Conservation (phyloP, 2,329 filamentous ascomycete species). For the Colletotrichum chlorophyti region DNA sequence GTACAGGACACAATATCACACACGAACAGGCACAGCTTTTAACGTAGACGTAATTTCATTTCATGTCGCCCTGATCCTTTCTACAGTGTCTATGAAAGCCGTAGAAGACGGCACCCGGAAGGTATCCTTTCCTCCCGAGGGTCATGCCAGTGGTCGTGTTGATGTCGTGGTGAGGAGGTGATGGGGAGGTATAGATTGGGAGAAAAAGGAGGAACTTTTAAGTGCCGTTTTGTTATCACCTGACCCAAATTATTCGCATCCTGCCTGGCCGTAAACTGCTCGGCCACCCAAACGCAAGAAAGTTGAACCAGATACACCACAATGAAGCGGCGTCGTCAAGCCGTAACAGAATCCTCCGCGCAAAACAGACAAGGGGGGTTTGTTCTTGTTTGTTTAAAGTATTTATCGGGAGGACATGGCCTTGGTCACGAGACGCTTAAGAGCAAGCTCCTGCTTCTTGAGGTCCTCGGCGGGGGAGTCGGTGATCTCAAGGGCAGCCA, state of each 20-base stretch:
- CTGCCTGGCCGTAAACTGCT: constrained; percentile 28
- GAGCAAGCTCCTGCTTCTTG: constrained; percentile 99
- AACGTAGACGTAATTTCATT: constrained; percentile 32
- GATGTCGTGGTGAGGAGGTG: constrained; percentile 15
- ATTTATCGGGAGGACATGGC: constrained; percentile 90
- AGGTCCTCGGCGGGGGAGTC: constrained; percentile 91
- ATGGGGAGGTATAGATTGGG: constrained; percentile 25
- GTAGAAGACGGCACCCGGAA: constrained; percentile 28
- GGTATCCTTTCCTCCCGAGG: constrained; percentile 24
- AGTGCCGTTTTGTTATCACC: constrained; percentile 30
- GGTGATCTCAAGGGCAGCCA: constrained; percentile 96
- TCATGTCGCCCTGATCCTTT: constrained; percentile 32
- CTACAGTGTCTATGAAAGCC: constrained; percentile 32
- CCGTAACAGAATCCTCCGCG: constrained; percentile 12
- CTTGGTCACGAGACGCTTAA: constrained; percentile 99
- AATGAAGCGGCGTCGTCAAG: constrained; percentile 34
- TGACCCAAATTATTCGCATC: constrained; percentile 31
- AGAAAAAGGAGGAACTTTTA: constrained; percentile 31
- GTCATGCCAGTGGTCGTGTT: constrained; percentile 27
- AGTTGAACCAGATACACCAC: constrained; percentile 31
- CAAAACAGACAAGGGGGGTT: constrained; percentile 1
- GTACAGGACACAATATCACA: no score
- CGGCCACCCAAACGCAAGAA: constrained; percentile 29
- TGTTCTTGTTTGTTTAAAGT: constrained; percentile 1
- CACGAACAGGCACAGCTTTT: no score